Evolutionary conservation across 1,284 basidiomycete genomes (phyloP).

Genomic region (Puccinia coronata): DNA sequence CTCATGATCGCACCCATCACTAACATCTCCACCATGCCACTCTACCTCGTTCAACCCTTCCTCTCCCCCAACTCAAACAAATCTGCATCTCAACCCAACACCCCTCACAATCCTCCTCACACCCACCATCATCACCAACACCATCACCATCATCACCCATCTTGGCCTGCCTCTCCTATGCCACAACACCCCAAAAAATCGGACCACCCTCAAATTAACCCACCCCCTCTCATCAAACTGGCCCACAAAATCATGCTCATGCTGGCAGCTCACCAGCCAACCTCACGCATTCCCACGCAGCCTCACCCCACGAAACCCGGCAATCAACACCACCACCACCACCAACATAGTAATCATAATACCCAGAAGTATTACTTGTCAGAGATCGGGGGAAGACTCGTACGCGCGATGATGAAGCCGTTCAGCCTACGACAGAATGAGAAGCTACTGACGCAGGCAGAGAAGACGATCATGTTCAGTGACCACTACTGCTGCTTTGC

Average conservation of each 20-base stretch:
- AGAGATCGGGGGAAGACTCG: neutral
- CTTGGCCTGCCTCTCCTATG: neutral
- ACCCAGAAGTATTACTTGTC: neutral
- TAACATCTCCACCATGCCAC: constrained; percentile 21
- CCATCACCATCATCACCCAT: neutral
- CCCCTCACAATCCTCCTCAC: neutral
- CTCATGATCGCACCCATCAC: constrained; percentile 7
- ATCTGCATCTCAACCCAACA: neutral
- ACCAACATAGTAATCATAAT: neutral
- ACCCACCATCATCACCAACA: neutral
- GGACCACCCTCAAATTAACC: neutral
- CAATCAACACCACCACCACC: neutral
- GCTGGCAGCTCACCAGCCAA: too few species aligned
- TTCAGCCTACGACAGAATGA: neutral
- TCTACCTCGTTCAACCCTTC: constrained; percentile 37
- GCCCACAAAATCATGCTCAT: too few species aligned
- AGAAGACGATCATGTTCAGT: constrained; percentile 1
- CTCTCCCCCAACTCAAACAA: constrained; percentile 10
- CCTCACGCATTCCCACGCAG: too few species aligned
- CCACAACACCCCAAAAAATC: too few species aligned
- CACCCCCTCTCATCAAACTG: constrained; percentile 5
- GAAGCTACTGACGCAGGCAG: constrained; percentile 12
- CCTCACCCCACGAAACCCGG: too few species aligned
- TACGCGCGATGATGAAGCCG: neutral
- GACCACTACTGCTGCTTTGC: constrained; percentile 51